Evolutionary conservation across 1,284 basidiomycete genomes (phyloP).

Genomic region (Takashimella koratensis): DNA sequence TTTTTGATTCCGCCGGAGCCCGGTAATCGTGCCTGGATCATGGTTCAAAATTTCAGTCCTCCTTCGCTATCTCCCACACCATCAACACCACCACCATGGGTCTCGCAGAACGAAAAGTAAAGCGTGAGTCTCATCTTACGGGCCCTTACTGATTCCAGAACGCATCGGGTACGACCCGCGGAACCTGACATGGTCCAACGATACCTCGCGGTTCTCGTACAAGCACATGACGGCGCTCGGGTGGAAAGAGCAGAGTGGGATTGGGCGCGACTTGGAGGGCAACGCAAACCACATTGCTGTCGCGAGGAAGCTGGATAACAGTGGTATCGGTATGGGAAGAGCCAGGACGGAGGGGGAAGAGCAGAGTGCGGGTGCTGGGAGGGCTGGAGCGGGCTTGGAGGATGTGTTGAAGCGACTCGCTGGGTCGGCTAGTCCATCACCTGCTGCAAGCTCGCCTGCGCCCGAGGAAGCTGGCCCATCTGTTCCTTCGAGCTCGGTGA

Average conservation of each 20-base stretch:
- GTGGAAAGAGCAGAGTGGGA: slow-evolving; percentile 43
- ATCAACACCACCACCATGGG: slow-evolving; percentile 37
- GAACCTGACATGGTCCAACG: slow-evolving; percentile 49
- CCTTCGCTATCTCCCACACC: not conserved
- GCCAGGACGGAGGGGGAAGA: slow-evolving; percentile 47
- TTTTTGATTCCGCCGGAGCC: slow-evolving; percentile 21
- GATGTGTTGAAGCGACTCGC: slow-evolving; percentile 42
- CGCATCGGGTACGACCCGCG: slow-evolving; percentile 49
- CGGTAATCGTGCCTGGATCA: not conserved
- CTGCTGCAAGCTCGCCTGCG: slow-evolving; percentile 15
- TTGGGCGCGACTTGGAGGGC: slow-evolving; percentile 39
- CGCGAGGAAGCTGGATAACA: slow-evolving; percentile 45
- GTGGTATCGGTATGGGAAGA: slow-evolving; percentile 48
- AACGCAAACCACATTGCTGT: slow-evolving; percentile 50
- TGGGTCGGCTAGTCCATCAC: slow-evolving; percentile 18
- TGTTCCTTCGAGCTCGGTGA: slow-evolving; percentile 25
- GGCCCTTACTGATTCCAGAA: slow-evolving; percentile 20
- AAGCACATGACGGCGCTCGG: slow-evolving; percentile 49
- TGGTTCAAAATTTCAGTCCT: slow-evolving; percentile 1
- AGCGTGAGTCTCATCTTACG: slow-evolving; percentile 33
- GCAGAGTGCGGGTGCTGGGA: slow-evolving; percentile 39
- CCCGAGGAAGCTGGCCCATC: slow-evolving; percentile 18
- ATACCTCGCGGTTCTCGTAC: slow-evolving; percentile 48
- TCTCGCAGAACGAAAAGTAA: slow-evolving; percentile 47
- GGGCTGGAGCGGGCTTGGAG: slow-evolving; percentile 45